Conservation (phyloP, 2,329 filamentous ascomycete species). For the Calonectria ilicicola region DNA sequence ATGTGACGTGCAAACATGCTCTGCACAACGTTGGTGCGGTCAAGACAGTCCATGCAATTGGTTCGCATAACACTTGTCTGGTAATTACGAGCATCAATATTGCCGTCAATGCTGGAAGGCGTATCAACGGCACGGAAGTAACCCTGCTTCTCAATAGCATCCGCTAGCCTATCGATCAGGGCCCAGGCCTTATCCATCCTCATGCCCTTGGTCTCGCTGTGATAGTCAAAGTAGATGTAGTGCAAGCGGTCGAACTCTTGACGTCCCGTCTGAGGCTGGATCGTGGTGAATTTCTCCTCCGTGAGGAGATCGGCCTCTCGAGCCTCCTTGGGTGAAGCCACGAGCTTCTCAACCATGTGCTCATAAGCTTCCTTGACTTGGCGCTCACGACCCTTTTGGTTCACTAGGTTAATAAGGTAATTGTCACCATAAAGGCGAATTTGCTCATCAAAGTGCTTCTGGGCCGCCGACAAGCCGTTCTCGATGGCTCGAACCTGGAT, state of each 20-base stretch:
- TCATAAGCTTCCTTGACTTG: slow-evolving; percentile 94
- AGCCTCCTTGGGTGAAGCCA: slow-evolving; percentile 75
- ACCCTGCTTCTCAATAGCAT: slow-evolving; percentile 80
- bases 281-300: slow-evolving; percentile 83
- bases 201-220: slow-evolving; percentile 95
- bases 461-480: slow-evolving; percentile 80
- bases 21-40: slow-evolving; percentile 97
- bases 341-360: slow-evolving; percentile 82
- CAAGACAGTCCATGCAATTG: slow-evolving; percentile 99
- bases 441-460: slow-evolving; percentile 92
- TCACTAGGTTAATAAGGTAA: slow-evolving; percentile 96
- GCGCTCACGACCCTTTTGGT: slow-evolving; percentile 92
- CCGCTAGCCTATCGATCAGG: slow-evolving; percentile 83
- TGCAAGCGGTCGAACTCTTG: slow-evolving; percentile 85
- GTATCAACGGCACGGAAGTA: slow-evolving; percentile 95
- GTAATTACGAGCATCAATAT: slow-evolving; percentile 81
- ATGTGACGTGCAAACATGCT: slow-evolving; percentile 95
- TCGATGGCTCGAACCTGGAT: slow-evolving; percentile 90
- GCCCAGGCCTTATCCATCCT: slow-evolving; percentile 92
- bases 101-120: slow-evolving; percentile 76
- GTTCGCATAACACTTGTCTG: slow-evolving; percentile 95
- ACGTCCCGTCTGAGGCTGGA: slow-evolving; percentile 72
- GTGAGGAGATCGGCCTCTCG: slow-evolving; percentile 74
- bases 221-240: slow-evolving; percentile 99
- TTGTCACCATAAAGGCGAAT: slow-evolving; percentile 95